Evolutionary conservation across 768 basidiomycete genomes (phyloP), one percentile per base, ranked within the genome.

Genomic region (Polyporus arcularius): DNA sequence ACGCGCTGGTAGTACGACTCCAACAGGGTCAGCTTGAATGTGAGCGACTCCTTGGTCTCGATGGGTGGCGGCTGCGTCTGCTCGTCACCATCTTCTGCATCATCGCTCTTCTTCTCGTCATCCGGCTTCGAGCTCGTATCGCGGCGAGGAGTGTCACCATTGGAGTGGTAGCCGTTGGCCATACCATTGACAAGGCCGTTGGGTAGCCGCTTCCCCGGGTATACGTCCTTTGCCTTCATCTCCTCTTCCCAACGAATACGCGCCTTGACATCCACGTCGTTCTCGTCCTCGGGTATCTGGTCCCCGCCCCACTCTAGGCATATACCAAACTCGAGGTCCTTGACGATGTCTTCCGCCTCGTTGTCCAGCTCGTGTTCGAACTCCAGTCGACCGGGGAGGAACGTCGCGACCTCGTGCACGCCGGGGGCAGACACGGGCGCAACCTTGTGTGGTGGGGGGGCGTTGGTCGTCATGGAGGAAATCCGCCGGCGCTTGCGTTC

Each of bases 351-450:
- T 71, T 99, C 96, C 0, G 96, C 96, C 53, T 99, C 96, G 72
- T 99, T 97, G 70, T 98, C 96, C 4, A 94, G 77, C 74, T 99
- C 96, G 67, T 96, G 95, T 71, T 99, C 96, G 71, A 99, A 99
- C 74, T 99, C 96, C 39, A 99, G 81, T n/a, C 96, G 88, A 15
- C 96, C 96, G 9, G 96, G 96, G 70, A 99, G 88, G 76, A 89
- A 98, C 0, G 89, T 90, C 15, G 89, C 86, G 42, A 98, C 83
- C 76, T 99, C 96, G 72, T 98, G 96, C 15, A 92, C 86, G 4
- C 86, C 93, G 3, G 96, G 96, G 0, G 89, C 86, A 6, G 96
- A 98, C 6, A 90, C 92, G 4, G 95, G 90, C 1, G 90, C 82
- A 2, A 86, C 80, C 70, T 92, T 92, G 32, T 88, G 84, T 48